Conservation (phyloP, 805 yeast species). For the Yarrowia bubula region DNA sequence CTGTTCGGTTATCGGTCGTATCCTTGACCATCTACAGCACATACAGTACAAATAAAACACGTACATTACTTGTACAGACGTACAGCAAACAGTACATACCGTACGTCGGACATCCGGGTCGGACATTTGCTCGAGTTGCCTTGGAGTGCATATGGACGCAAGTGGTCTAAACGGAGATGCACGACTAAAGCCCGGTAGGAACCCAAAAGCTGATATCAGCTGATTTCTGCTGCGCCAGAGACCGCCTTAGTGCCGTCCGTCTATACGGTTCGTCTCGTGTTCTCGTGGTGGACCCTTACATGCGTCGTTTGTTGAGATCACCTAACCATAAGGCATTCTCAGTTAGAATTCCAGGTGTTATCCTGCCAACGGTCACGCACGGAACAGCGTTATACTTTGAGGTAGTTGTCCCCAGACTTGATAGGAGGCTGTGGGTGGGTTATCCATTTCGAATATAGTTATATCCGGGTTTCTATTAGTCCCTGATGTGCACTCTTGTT, state of each 20-base stretch:
- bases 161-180: background rate
- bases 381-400: conserved; percentile 1
- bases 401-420: background rate
- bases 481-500: background rate
- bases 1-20: background rate
- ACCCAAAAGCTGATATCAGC: background rate
- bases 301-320: background rate
- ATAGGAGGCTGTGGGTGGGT: background rate
- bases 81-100: too few relatives aligned
- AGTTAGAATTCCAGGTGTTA: background rate
- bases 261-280: too few relatives aligned
- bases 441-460: background rate
- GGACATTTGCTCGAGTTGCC: background rate
- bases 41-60: background rate
- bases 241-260: too few relatives aligned
- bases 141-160: background rate
- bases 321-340: background rate
- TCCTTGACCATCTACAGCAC: too few relatives aligned
- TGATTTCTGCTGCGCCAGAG: background rate
- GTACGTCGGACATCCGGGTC: conserved; percentile 1
- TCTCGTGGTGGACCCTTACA: too few relatives aligned
- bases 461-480: background rate
- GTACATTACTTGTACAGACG: background rate
- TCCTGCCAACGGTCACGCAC: background rate
- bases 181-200: background rate